Evolutionary conservation across 352 stramenopile genomes (phyloP).

Genomic region (Aphanomyces astaci): DNA sequence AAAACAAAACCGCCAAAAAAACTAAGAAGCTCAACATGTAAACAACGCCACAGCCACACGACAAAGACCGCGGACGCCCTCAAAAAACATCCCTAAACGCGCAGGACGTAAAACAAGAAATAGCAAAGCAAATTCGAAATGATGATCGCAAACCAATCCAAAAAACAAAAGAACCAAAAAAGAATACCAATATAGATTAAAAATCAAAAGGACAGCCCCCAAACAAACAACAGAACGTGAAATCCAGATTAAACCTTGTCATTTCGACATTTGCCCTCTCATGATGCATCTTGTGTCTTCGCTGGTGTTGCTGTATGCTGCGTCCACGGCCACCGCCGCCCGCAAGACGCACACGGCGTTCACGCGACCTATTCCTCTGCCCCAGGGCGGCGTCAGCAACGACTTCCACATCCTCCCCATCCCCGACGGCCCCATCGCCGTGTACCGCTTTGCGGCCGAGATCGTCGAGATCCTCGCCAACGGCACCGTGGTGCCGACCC

Average conservation of each 20-base stretch:
- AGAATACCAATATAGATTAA: too few species aligned
- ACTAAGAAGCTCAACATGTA: too few species aligned
- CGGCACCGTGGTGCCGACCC: constrained; percentile 43
- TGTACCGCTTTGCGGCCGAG: constrained; percentile 74
- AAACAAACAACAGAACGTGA: too few species aligned
- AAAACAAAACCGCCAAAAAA: too few species aligned
- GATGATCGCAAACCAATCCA: too few species aligned
- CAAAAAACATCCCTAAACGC: too few species aligned
- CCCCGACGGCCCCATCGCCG: constrained; percentile 65
- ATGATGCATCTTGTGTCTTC: background rate
- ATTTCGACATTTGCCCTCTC: background rate
- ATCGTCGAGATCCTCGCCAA: constrained; percentile 58
- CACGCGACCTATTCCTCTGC: constrained; percentile 47
- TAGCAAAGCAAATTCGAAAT: too few species aligned
- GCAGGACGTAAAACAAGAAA: too few species aligned
- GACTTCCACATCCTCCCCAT: constrained; percentile 63
- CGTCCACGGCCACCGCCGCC: constrained; percentile 28
- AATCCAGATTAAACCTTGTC: background rate
- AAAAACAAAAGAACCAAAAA: too few species aligned
- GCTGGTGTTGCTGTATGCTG: background rate
- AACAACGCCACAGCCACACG: too few species aligned
- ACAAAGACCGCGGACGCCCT: too few species aligned
- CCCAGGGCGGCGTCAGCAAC: constrained; percentile 70
- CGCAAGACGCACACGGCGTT: constrained; percentile 56
- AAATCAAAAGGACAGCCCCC: background rate